Evolutionary conservation across 75 land plant genomes (phyloP), one percentile per base, ranked within the genome.

Genomic region (Pinus tabuliformis): DNA sequence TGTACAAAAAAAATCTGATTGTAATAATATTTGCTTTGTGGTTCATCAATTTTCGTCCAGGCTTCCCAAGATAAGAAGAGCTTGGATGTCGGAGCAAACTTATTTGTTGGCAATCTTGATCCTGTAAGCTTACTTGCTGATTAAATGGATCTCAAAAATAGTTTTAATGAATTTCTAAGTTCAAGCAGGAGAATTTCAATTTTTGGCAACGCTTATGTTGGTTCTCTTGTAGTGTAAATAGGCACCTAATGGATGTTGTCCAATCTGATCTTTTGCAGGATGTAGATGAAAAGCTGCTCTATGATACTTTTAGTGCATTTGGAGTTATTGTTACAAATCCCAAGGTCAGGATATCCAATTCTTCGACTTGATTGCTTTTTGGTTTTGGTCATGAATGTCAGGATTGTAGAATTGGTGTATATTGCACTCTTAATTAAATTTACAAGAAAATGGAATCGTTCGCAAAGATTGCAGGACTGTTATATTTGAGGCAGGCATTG

Each of bases 41-140:
- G 54, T 9, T 49, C 58, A 57, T 45, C 57, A 14, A 6, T 36
- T 58, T 75, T 62, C 62, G 63, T 78, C 8, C 80, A 97, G 99
- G 99, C 99, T 74, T 97, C 99, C 14, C 99, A 97, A 88, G 99
- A 97, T 75, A 97, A 97, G 89, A 97, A 95, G 83, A 97, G 95
- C 76, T 87, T 95, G 81, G 99, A 97, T 85, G 99, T 97, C 26
- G 99, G 99, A 39, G 99, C 99, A 79, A 97, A 97, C 70, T 85
- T 97, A 63, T 97, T 97, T 82, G 85, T 97, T 76, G 99, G 99
- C 39, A 97, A 97, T 75, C 91, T 97, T 85, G 99, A 97, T 70
- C 93, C 95, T 42, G 99, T 95, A 88, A 85, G 91, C 66, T 20
- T 18, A 70, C 17, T 62, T 56, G 58, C 52, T 54, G 15, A 58